A percentile compares a stretch with the other conserved stretches of the same genome.
These are phyloP conservation scores for Taiozyma sp. DNA, from an alignment of 1,139 yeast genomes.

Conservation along the genomic window DNA sequence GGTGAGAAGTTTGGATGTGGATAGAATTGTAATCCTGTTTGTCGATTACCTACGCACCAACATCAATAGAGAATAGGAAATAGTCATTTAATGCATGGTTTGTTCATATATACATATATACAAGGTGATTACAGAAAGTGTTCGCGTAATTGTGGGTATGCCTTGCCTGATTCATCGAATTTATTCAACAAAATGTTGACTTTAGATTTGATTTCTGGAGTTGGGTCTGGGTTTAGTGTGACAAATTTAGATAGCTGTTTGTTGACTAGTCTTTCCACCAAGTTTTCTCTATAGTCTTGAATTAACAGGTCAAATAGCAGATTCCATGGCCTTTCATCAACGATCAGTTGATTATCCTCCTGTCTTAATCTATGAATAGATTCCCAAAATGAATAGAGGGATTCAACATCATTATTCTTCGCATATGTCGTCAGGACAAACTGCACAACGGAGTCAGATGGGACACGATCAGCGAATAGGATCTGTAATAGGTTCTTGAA, in stretches of 20 bases:
- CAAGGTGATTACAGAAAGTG: slow-evolving; percentile 1
- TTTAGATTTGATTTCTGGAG: slow-evolving; percentile 3
- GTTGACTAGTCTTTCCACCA: slow-evolving; percentile 14
- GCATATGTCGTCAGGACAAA: slow-evolving; percentile 16
- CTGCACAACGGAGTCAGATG: slow-evolving; percentile 9
- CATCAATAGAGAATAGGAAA: slow-evolving; percentile 19
- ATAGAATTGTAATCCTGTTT: slow-evolving; percentile 65
- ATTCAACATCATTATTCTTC: slow-evolving; percentile 11
- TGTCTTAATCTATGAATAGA: slow-evolving; percentile 2
- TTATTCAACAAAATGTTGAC: slow-evolving; percentile 8
- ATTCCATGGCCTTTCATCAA: slow-evolving; percentile 27
- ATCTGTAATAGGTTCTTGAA: slow-evolving; percentile 3
- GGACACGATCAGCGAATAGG: slow-evolving; percentile 2
- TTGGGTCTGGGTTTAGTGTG: slow-evolving; percentile 2
- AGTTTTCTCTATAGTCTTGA: slow-evolving; percentile 11
- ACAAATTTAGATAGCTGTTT: slow-evolving; percentile 8
- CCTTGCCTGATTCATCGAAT: slow-evolving; percentile 9
- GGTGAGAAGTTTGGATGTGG: slow-evolving; percentile 63
- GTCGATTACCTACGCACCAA: slow-evolving; percentile 67
- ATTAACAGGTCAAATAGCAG: slow-evolving; percentile 17
- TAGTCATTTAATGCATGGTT: background rate
- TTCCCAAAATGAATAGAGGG: slow-evolving; percentile 20
- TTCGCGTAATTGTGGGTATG: slow-evolving; percentile 12
- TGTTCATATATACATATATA: background rate
- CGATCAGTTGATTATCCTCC: background rate